A percentile compares a stretch with the other conserved stretches of the same genome.
These are phyloP conservation scores for Sporothrix brunneoviolacea DNA, from an alignment of 2,329 filamentous ascomycete species.

Conservation along the genomic window DNA sequence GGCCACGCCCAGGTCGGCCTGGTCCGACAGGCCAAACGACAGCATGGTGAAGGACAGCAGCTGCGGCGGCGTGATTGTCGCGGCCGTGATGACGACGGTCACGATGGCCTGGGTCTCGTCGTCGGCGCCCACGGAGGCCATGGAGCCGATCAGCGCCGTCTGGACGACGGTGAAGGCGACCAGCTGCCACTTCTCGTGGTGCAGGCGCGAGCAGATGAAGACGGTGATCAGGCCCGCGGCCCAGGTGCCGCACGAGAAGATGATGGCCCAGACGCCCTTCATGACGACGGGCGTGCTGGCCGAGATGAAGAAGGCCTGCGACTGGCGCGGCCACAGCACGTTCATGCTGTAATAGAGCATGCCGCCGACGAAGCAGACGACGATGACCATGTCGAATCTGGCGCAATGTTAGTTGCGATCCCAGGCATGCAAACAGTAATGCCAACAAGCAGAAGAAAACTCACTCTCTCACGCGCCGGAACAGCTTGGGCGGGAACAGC, in stretches of 20 bases:
- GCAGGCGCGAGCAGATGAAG: slow-evolving; percentile 25
- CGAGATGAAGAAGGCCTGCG: slow-evolving; percentile 38
- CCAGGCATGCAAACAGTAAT: too few species aligned
- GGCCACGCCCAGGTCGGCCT: slow-evolving; percentile 30
- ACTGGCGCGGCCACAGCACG: slow-evolving; percentile 25
- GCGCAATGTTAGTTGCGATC: too few species aligned
- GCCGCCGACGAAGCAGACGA: slow-evolving; percentile 27
- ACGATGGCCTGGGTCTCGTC: slow-evolving; percentile 30
- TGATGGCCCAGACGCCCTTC: slow-evolving; percentile 24
- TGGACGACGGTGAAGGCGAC: slow-evolving; percentile 27
- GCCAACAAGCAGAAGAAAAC: too few species aligned
- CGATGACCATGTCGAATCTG: slow-evolving; percentile 24
- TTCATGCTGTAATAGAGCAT: slow-evolving; percentile 29
- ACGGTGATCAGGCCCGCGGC: slow-evolving; percentile 24
- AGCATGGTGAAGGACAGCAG: slow-evolving; percentile 30
- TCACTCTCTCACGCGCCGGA: slow-evolving; percentile 19
- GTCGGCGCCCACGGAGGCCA: slow-evolving; percentile 27
- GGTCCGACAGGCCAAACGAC: slow-evolving; percentile 29
- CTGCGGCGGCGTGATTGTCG: slow-evolving; percentile 27
- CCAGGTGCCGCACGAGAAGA: slow-evolving; percentile 27
- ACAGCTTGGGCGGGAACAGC: slow-evolving; percentile 26
- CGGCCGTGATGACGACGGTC: slow-evolving; percentile 26
- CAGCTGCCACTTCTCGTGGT: slow-evolving; percentile 32
- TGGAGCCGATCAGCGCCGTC: slow-evolving; percentile 30
- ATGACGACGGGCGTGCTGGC: slow-evolving; percentile 17